phyloP scores from a whole-genome alignment of 1,139 yeast genomes.

The Taiozyma sp. region DNA sequence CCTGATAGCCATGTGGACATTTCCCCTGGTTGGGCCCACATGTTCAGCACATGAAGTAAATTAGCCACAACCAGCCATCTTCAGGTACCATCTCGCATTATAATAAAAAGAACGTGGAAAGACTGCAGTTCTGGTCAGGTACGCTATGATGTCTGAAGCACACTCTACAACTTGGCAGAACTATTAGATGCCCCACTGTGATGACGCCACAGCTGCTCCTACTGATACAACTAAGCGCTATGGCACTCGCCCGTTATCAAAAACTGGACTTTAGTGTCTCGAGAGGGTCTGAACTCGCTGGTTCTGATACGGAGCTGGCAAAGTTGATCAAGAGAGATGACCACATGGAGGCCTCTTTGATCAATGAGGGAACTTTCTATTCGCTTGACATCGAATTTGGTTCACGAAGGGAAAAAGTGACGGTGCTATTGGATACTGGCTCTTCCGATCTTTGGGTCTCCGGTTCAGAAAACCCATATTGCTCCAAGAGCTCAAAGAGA shows the following conservation, averaged over 20 bases:
- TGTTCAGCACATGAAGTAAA: too few species aligned
- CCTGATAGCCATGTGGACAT: too few species aligned
- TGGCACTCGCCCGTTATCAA: neutral
- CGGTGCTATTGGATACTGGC: slow-evolving; percentile 64
- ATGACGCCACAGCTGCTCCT: neutral
- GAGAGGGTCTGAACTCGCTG: neutral
- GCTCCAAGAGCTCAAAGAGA: slow-evolving; percentile 1
- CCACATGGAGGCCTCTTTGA: slow-evolving; percentile 34
- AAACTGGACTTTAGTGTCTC: neutral
- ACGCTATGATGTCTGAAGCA: neutral
- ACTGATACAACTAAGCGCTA: neutral
- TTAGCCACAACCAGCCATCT: neutral
- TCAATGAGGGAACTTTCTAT: slow-evolving; percentile 47
- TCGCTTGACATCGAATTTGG: slow-evolving; percentile 47
- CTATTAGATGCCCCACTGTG: neutral
- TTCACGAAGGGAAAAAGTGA: slow-evolving; percentile 46
- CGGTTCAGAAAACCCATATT: slow-evolving; percentile 20
- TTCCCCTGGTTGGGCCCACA: too few species aligned
- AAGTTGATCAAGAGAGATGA: slow-evolving; percentile 24
- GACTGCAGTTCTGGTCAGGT: neutral
- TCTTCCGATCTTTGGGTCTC: slow-evolving; percentile 69
- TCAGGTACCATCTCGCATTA: neutral
- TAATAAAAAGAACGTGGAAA: neutral
- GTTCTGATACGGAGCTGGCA: neutral
- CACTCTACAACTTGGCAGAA: neutral